Evolutionary conservation across 257 asterid genomes (phyloP).

Genomic region (Capsicum pubescens): DNA sequence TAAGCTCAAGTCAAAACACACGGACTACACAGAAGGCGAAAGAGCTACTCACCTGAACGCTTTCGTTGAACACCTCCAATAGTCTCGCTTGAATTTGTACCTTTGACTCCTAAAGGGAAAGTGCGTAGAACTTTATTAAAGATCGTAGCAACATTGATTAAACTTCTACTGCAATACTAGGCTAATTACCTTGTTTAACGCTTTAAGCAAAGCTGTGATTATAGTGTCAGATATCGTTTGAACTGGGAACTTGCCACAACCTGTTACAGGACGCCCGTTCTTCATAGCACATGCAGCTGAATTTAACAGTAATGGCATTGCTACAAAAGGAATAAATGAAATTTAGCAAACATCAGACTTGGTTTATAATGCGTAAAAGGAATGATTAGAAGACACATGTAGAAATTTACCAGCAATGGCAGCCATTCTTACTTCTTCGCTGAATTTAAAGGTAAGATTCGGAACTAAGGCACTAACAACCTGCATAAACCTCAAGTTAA

Average conservation of each 20-base stretch:
- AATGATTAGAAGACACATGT: conserved; percentile 11
- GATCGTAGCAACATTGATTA: neutral
- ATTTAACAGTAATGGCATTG: conserved; percentile 29
- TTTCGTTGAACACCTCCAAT: conserved; percentile 22
- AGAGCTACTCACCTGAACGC: conserved; percentile 22
- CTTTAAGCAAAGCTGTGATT: conserved; percentile 10
- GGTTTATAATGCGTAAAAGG: neutral
- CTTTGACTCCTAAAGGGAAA: conserved; percentile 21
- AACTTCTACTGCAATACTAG: neutral
- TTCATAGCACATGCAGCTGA: conserved; percentile 17
- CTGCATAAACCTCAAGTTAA: conserved; percentile 11
- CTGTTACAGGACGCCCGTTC: neutral
- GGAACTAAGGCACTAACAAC: conserved; percentile 20
- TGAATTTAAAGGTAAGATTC: neutral
- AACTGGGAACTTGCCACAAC: neutral
- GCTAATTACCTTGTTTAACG: neutral
- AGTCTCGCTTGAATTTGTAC: conserved; percentile 19
- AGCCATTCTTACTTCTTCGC: neutral
- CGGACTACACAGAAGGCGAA: neutral
- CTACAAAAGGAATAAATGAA: neutral
- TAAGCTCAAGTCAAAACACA: conserved; percentile 1
- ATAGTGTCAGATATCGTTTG: conserved; percentile 17
- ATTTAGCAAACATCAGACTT: neutral
- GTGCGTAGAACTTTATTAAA: neutral
- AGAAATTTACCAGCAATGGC: conserved; percentile 9